Evolutionary conservation across 345 rosid genomes (phyloP).

Genomic region (Mangifera indica): DNA sequence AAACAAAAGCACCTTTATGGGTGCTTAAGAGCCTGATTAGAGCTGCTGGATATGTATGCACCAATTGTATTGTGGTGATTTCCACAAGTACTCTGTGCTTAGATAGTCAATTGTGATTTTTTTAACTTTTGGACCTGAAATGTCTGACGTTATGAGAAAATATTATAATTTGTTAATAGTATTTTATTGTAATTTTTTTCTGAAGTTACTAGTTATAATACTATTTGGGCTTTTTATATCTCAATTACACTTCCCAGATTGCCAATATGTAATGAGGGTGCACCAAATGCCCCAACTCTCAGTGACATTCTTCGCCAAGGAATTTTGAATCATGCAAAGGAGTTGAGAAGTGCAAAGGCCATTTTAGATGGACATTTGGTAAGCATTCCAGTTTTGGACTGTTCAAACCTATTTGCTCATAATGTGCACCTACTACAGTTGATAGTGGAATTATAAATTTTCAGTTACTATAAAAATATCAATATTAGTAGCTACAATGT

Average conservation of each 20-base stretch:
- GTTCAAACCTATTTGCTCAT: background rate
- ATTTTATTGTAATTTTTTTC: constrained; percentile 3
- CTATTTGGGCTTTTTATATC: constrained; percentile 5
- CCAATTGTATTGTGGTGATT: background rate
- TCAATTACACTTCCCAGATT: constrained; percentile 38
- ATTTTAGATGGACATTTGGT: constrained; percentile 84
- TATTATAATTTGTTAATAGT: background rate
- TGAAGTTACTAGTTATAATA: background rate
- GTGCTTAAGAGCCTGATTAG: background rate
- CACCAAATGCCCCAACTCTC: constrained; percentile 38
- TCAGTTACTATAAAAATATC: background rate
- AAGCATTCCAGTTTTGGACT: constrained; percentile 20
- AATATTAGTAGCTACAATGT: background rate
- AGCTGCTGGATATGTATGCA: background rate
- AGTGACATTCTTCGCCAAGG: constrained; percentile 58
- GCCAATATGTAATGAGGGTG: constrained; percentile 48
- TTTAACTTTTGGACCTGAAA: background rate
- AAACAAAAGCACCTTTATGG: background rate
- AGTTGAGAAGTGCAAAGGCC: constrained; percentile 65
- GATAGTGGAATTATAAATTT: background rate
- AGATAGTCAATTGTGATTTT: background rate
- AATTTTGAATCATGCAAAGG: constrained; percentile 59
- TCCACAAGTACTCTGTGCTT: background rate
- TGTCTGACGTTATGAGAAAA: background rate
- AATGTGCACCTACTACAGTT: background rate